These are phyloP conservation scores for Cudoniella acicularis DNA, from an alignment of 495 filamentous ascomycete genomes.

Conservation along the genomic window DNA sequence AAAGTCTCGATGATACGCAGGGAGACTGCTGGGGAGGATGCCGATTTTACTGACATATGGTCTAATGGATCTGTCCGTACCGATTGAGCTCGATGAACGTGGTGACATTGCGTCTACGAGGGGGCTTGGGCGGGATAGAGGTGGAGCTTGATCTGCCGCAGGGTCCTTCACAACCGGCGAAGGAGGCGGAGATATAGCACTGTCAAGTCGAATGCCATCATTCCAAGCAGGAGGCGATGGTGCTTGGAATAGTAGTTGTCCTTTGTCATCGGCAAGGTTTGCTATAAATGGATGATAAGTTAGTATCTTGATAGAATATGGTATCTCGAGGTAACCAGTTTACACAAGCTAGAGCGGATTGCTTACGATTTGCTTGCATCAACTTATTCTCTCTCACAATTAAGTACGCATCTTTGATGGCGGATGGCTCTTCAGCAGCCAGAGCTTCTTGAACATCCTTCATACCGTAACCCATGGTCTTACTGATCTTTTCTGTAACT, in stretches of 20 bases:
- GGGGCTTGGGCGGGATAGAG: constrained; percentile 32
- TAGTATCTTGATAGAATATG: too few species aligned
- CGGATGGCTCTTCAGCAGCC: constrained; percentile 85
- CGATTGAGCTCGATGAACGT: constrained; percentile 22
- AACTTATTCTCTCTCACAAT: constrained; percentile 97
- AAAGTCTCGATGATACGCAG: constrained; percentile 82
- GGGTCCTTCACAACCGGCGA: constrained; percentile 28
- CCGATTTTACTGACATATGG: constrained; percentile 76
- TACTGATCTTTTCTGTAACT: constrained; percentile 90
- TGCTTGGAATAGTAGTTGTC: constrained; percentile 41
- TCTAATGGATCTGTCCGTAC: constrained; percentile 37
- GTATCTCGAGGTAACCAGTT: too few species aligned
- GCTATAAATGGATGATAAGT: constrained; percentile 23
- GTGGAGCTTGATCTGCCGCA: constrained; percentile 9
- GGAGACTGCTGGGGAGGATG: constrained; percentile 84
- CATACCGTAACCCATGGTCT: constrained; percentile 95
- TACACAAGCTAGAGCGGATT: neutral
- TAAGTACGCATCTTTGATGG: constrained; percentile 97
- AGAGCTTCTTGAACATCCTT: constrained; percentile 94
- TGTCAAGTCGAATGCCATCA: constrained; percentile 24
- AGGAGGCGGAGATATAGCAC: constrained; percentile 28
- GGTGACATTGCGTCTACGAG: constrained; percentile 26
- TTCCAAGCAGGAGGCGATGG: constrained; percentile 47
- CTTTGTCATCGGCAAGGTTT: constrained; percentile 38
- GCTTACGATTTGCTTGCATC: constrained; percentile 90